Base-by-base conservation (phyloP, 169 alveolate species). In the Cystoisospora suis region DNA sequence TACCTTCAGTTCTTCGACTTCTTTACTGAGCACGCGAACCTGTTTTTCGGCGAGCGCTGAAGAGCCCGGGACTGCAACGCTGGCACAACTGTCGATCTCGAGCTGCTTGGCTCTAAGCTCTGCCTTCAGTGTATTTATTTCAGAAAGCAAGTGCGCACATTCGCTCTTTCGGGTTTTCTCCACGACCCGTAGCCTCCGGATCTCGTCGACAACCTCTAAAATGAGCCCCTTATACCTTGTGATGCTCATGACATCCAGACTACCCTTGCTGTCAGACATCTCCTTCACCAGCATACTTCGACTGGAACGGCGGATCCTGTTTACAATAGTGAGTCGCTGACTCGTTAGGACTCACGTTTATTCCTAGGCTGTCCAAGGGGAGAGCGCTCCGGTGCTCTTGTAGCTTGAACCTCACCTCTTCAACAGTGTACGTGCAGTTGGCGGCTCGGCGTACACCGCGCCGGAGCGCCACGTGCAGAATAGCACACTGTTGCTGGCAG, bases 1-100 rank as follows among this genome's bases (percentile, higher is more conserved):
- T 36, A 72, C 83, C 56, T 72, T 72, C 58, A 72, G 83, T 72
- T 40, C 83, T 5, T 72, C 83, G 27, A 23, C 42, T 38, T 72
- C 83, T 36, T 38, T 72, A 17, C 58, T 6, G 32, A 38, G 3
- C 9, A 72, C 7, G 56, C 32, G 83, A n/a, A n/a, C 34, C n/a
- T 36, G 9, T 23, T 44, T 36, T 36, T 65, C 77, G 34, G 34
- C 77, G 77, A 44, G 5, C 77, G 77, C 77, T n/a, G n/a, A n/a
- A n/a, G n/a, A n/a, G n/a, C n/a, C n/a, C 65, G 65, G 23, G 65
- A 23, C 65, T 53, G 12, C 23, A 23, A 15, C 65, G 12, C 23
- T 23, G 29, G 23, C 65, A 53, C 29, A 53, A 53, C 23, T 53
- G 65, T 53, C 65, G 15, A 72, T 6, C 47, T 72, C 83, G 56